These are phyloP conservation scores for Alternaria viburni DNA, from an alignment of 2,329 filamentous ascomycete species.

Conservation along the genomic window DNA sequence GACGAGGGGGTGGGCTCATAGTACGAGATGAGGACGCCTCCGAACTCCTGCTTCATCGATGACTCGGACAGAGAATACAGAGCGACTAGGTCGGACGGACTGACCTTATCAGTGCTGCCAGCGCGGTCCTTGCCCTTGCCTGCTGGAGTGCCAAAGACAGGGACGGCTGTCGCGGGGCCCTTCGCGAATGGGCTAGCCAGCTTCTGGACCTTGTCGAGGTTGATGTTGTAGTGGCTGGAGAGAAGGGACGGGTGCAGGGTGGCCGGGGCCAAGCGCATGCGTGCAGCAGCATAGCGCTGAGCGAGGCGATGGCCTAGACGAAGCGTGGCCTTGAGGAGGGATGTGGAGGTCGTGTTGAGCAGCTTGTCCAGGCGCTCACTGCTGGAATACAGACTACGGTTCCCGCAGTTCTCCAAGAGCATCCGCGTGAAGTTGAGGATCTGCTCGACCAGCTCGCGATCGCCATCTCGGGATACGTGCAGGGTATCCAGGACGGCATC, in stretches of 20 bases:
- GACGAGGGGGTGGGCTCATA: conserved; percentile 61
- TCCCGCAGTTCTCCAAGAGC: conserved; percentile 92
- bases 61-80: conserved; percentile 61
- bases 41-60: conserved; percentile 75
- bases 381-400: conserved; percentile 94
- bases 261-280: conserved; percentile 72
- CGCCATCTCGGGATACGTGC: conserved; percentile 76
- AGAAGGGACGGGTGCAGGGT: conserved; percentile 75
- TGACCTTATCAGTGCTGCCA: conserved; percentile 43
- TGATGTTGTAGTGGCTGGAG: conserved; percentile 79
- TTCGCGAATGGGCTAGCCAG: conserved; percentile 83
- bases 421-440: conserved; percentile 86
- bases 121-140: conserved; percentile 71
- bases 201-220: conserved; percentile 80
- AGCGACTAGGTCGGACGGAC: conserved; percentile 72
- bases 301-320: conserved; percentile 85
- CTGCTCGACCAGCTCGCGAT: conserved; percentile 77
- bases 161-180: conserved; percentile 57
- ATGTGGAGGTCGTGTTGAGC: conserved; percentile 83
- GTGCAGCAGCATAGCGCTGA: conserved; percentile 88
- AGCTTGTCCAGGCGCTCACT: conserved; percentile 88
- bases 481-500: conserved; percentile 57
- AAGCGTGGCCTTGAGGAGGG: conserved; percentile 78
- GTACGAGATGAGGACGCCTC: conserved; percentile 79
- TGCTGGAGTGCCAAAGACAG: conserved; percentile 62